Evolutionary conservation across 306 rosid species (phyloP), one percentile per base, ranked within the genome.

Genomic region (Glycine latifolia): DNA sequence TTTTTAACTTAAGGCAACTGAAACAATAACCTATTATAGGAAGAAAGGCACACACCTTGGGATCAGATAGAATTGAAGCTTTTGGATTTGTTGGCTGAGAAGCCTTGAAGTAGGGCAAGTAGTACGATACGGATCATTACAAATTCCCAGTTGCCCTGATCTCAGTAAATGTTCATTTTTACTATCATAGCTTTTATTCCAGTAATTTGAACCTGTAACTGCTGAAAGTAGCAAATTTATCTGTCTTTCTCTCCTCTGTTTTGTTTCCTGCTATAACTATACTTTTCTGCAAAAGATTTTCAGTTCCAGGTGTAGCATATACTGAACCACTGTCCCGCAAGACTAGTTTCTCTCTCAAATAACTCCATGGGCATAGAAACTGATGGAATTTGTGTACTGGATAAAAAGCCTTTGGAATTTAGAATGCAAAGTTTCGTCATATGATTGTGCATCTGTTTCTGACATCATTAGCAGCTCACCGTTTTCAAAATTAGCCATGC

Each of bases 341-440:
- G 80, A 79, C 54, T 86, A 67, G 86, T 65, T 69, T 81, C 87
- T 78, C 20, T 20, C 20, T 81, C 87, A 62, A 80, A 56, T 46
- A 90, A 74, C 53, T 88, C 92, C 85, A 75, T 78, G 3, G 88
- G 89, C 76, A 87, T 77, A 74, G 91, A 88, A 59, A 90, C 46
- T 33, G 92, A 88, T 46, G 90, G 87, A 77, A 92, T 94, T 80
- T 87, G 78, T 49, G 89, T 77, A 74, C 89, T 78, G 13, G 89
- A 71, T 37, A 80, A 54, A 54, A 62, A 66, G 75, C 77, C 77
- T 90, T 67, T 52, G 87, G 4, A 53, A 82, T 35, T 70, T 85
- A 16, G 87, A 82, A 56, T 79, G 71, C 54, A 17, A 44, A 49
- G 53, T 67, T 44, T 89, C 89, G 37, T 87, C 85, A 47, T 53